phyloP scores from a whole-genome alignment of 129 eudicot species.

The Flaveria ramosissima region DNA sequence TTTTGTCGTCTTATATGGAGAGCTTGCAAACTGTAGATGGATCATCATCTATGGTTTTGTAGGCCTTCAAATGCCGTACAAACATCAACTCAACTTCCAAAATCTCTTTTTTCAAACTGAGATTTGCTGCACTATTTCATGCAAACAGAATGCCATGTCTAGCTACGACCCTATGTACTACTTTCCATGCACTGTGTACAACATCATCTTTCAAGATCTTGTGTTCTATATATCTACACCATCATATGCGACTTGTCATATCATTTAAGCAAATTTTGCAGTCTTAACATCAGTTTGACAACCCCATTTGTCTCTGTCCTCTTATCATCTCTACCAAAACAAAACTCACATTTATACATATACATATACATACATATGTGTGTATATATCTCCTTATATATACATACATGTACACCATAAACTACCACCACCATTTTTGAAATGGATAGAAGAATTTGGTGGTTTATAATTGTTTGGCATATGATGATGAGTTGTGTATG shows the following conservation, averaged over 20 bases:
- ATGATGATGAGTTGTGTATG: constrained; percentile 29
- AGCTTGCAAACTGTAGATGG: constrained; percentile 19
- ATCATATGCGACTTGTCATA: constrained; percentile 31
- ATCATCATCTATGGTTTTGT: constrained; percentile 27
- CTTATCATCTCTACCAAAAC: constrained; percentile 19
- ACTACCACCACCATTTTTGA: not conserved
- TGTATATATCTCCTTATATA: not conserved
- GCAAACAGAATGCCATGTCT: constrained; percentile 34
- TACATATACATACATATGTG: not conserved
- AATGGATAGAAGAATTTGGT: constrained; percentile 34
- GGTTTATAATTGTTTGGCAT: constrained; percentile 26
- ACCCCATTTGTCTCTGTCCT: constrained; percentile 27
- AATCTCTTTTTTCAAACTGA: constrained; percentile 27
- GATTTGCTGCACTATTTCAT: constrained; percentile 32
- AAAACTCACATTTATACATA: not conserved
- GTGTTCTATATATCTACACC: constrained; percentile 4
- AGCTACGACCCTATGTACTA: not conserved
- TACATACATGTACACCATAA: not conserved
- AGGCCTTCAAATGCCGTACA: constrained; percentile 29
- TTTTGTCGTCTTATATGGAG: not conserved
- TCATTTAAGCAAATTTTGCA: constrained; percentile 26
- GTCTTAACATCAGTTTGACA: constrained; percentile 37
- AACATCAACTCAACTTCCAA: constrained; percentile 32
- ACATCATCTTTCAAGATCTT: constrained; percentile 28
- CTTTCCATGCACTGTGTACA: constrained; percentile 28